Conservation (phyloP, 108 stramenopile species). For the Stephanodiscus minutulus region DNA sequence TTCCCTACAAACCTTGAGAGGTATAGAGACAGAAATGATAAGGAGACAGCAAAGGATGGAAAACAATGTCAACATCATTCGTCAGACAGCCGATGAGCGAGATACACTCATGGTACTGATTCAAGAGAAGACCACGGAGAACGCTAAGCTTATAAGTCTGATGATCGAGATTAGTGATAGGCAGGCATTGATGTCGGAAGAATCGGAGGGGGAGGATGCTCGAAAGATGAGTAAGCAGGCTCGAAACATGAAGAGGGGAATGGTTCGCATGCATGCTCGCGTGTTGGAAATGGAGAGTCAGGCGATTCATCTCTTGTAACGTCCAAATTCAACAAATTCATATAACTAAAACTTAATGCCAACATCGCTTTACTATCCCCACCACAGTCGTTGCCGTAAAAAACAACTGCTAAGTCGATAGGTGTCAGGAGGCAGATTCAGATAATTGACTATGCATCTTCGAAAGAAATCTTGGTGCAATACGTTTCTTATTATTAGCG, state of each 20-base stretch:
- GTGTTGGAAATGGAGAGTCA: neutral
- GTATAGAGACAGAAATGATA: neutral
- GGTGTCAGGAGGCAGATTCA: too few relatives aligned
- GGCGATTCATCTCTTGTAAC: too few relatives aligned
- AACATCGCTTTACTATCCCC: too few relatives aligned
- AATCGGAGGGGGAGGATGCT: neutral
- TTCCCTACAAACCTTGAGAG: neutral
- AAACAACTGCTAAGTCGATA: too few relatives aligned
- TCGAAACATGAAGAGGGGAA: neutral
- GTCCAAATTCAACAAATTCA: too few relatives aligned
- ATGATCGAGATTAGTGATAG: neutral
- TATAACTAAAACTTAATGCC: too few relatives aligned
- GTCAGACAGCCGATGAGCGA: neutral
- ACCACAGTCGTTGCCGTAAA: too few relatives aligned
- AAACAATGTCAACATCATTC: neutral
- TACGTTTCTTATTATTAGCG: too few relatives aligned
- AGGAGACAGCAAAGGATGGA: neutral
- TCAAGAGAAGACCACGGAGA: neutral
- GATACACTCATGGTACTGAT: neutral
- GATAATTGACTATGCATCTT: too few relatives aligned
- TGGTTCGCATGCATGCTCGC: neutral
- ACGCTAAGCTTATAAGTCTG: neutral
- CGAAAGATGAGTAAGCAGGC: neutral
- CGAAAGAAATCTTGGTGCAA: too few relatives aligned
- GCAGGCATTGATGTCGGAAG: neutral